phyloP scores from a whole-genome alignment of 2,329 filamentous ascomycete genomes.

The Hymenoscyphus albidus region DNA sequence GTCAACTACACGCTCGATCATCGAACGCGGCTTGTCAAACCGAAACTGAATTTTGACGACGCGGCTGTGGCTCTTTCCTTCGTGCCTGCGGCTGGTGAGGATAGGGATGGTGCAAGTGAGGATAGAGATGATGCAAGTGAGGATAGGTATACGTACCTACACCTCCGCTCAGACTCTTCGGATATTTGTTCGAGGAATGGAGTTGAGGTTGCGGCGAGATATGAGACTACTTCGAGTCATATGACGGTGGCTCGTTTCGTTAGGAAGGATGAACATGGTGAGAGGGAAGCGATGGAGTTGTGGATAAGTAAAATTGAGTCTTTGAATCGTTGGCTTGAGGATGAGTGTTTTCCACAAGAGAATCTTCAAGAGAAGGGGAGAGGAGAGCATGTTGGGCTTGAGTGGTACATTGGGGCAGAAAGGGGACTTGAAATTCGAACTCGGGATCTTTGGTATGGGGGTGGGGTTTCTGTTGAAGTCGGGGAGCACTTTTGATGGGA shows the following conservation, averaged over 20 bases:
- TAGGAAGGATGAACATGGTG: not conserved
- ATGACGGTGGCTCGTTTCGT: slow-evolving; percentile 2
- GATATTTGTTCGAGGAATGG: not conserved
- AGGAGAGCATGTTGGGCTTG: not conserved
- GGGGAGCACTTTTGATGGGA: not conserved
- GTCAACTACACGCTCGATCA: not conserved
- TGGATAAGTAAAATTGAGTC: not conserved
- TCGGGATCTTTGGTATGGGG: not conserved
- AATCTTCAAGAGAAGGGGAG: not conserved
- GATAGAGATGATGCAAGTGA: not conserved
- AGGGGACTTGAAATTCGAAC: not conserved
- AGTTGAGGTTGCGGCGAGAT: not conserved
- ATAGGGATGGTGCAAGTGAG: not conserved
- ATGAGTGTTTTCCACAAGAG: not conserved
- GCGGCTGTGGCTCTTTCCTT: slow-evolving; percentile 1
- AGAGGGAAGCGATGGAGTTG: not conserved
- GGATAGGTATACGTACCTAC: slow-evolving; percentile 3
- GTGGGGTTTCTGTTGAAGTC: not conserved
- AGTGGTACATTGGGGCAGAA: slow-evolving; percentile 1
- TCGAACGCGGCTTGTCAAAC: slow-evolving; percentile 1
- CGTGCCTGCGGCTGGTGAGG: not conserved
- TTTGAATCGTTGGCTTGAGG: not conserved
- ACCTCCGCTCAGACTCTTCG: not conserved
- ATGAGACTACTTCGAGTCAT: slow-evolving; percentile 4
- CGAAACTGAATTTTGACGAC: slow-evolving; percentile 1